Base-by-base conservation (phyloP, 2,329 filamentous ascomycete species). In the Cladosporium sp. region DNA sequence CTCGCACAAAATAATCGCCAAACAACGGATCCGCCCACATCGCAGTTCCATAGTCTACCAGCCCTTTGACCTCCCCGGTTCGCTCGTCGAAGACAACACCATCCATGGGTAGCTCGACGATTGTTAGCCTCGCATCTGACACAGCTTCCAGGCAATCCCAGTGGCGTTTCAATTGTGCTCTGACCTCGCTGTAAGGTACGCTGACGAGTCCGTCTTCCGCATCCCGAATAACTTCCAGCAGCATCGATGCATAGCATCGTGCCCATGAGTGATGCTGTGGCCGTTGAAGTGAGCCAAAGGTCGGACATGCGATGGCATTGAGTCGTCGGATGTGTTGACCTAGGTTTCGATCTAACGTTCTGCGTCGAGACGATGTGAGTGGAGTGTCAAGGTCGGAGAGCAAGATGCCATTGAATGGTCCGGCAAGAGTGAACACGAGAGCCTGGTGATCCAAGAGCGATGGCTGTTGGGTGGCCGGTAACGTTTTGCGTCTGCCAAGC, bases 131-230 rank as follows among this genome's bases (percentile, higher is more conserved):
- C 6, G 82, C 77, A 54, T 78, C 70, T 1, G 70, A 78, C 19
- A 84, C 75, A 57, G 78, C 73, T 24, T 83, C 78, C 6, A 85
- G 73, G 0, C 70, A 70, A 9, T 72, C 65, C 1, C 73, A 72
- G 35, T 81, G 71, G 28, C 74, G 74, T 45, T 64, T 68, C n/a
- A 81, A 59, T 54, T 79, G 75, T 58, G 78, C 73, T 34, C 82
- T 76, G 57, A 85, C 78, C 54, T 77, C 76, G 9, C 78, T 74
- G 63, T 84, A 84, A 0, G 82, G 82, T 6, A 84, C 66, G 58
- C 77, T 80, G 62, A 85, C 76, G 12, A 83, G 77, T 68, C 80
- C 79, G 58, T 85, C 82, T 65, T 85, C 83, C 15, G 77, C 80
- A 62, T 85, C 82, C 15, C 80, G 79, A 22, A 85, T 70, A 8